Evolutionary conservation across 495 filamentous ascomycete genomes (phyloP), one percentile per base, ranked within the genome.

Genomic region (Lasiosphaeria hispida): DNA sequence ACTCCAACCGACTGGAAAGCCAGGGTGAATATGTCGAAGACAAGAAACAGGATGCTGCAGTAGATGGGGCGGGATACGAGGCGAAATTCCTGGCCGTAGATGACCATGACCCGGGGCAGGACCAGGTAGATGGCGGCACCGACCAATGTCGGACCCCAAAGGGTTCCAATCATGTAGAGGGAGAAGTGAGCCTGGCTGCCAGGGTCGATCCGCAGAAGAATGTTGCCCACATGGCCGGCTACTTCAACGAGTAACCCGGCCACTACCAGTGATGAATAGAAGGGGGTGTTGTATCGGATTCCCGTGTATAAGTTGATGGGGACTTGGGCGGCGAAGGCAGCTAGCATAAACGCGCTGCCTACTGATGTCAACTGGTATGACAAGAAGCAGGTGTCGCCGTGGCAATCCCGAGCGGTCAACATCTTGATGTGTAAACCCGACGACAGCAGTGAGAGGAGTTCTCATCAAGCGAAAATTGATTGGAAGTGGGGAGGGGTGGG

Each of bases 151-250:
- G 75, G 66, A 17, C 72, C 77, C 48, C 72, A 60, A 14, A 71
- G 58, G 1, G 70, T 76, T 38, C 76, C 77, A 10, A 73, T 44
- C 48, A 80, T 63, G 30, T 69, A 76, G 1, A 78, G 35, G 14
- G 64, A 56, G 23, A 77, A 74, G 35, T 47, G 60, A 11, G 55
- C 49, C 23, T 56, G 55, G 42, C 62, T 70, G 7, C 64, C 62
- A 5, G 59, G 60, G 51, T 69, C 58, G 37, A 40, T 53, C 30
- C 61, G 60, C 30, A 76, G 62, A 44, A 80, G 48, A 14, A 77
- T 41, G 45, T 71, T 66, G 4, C 70, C 75, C 23, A 72, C 60
- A 54, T 78, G 77, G 36, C 75, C 74, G 23, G 74, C 41, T 19
- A 75, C 64, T 23, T 77, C 74, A 5, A 75, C 48, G 2, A 70